Base-by-base conservation (phyloP, 306 rosid genomes). In the Chamaecrista fasciculata region DNA sequence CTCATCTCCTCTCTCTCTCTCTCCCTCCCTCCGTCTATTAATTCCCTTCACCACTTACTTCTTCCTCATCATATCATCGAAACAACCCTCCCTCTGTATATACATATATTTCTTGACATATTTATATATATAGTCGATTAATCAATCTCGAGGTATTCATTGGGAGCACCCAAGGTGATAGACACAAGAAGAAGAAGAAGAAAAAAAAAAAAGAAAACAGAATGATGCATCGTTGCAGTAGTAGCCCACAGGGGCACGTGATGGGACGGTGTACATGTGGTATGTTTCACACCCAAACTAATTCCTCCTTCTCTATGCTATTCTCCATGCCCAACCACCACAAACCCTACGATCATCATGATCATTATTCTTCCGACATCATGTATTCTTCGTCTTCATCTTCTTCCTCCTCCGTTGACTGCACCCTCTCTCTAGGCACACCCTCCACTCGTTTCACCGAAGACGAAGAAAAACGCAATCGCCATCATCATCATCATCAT, bases 381-480 rank as follows among this genome's bases (percentile, higher is more conserved):
- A 15, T 74, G 43, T 84, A 82, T 51, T 65, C 83, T 51, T 65
- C 83, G 21, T 86, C 79, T 0, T 62, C 82, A 18, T 75, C 87
- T 19, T 73, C 89, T 26, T 72, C 88, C 0, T 73, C 96, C 33
- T 81, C 96, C 2, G 99, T 94, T 3, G 99, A 94, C 63, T 94
- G 99, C 68, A 94, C 99, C 5, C 97, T 94, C 44, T 94, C 97
- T 4, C 86, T 94, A 0, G 99, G 95, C 0, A 94, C 97, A 2
- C 97, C 99, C 0, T 94, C 99, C 25, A 86, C 97, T 0, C 90
- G 97, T 48, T 75, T 80, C 7, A 78, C 83, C n/a, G 74, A 79
- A 21, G 79, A 73, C 21, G 76, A 80, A 16, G 85, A 70, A 21
- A 71, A 70, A 14, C 86, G 57, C 10, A 80, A 61, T 5, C 87